These are phyloP conservation scores for Platanus orientalis DNA, from an alignment of 164 flowering plant species.

Conservation along the genomic window DNA sequence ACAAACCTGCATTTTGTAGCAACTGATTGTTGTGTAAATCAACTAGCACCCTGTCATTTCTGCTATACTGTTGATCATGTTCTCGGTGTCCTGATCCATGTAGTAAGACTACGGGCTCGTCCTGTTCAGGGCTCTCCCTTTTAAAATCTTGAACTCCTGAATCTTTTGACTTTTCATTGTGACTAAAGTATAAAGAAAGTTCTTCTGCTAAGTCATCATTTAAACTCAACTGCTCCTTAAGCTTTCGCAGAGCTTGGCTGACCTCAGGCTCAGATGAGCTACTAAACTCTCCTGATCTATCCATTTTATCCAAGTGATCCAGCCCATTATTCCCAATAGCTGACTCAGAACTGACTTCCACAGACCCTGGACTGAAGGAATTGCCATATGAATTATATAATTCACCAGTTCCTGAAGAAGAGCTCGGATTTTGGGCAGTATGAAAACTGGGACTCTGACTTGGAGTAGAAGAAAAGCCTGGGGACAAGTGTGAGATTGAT, in stretches of 20 bases:
- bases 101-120: constrained; percentile 8
- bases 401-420: constrained; percentile 32
- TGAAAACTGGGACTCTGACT: constrained; percentile 33
- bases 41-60: constrained; percentile 19
- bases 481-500: constrained; percentile 28
- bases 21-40: constrained; percentile 13
- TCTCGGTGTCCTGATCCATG: constrained; percentile 13
- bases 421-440: constrained; percentile 33
- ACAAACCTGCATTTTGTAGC: constrained; percentile 36
- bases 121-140: constrained; percentile 16
- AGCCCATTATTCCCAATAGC: constrained; percentile 21
- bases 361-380: constrained; percentile 44
- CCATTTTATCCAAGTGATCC: constrained; percentile 11
- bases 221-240: constrained; percentile 66
- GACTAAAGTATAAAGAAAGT: constrained; percentile 8
- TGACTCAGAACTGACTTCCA: constrained; percentile 49
- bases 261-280: constrained; percentile 33
- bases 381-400: constrained; percentile 27
- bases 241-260: constrained; percentile 42
- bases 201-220: constrained; percentile 30
- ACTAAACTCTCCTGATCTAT: constrained; percentile 16
- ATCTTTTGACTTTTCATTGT: constrained; percentile 30
- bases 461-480: constrained; percentile 33
- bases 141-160: constrained; percentile 21
- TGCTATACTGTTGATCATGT: constrained; percentile 16